Conservation (phyloP, 176 grass and related monocot species). For the Saccharum spontaneum region DNA sequence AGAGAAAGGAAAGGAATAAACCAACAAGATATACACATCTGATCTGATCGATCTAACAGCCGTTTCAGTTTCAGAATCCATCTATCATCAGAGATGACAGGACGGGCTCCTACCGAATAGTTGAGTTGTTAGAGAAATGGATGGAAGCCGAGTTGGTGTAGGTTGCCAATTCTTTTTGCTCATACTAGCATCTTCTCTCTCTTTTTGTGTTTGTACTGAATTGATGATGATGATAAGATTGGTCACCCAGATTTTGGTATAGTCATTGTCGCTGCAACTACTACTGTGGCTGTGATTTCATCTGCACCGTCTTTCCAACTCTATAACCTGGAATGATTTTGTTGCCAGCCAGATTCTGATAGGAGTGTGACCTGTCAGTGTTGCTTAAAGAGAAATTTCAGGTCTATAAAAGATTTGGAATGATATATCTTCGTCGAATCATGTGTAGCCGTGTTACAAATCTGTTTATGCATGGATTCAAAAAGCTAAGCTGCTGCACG, state of each 20-base stretch:
- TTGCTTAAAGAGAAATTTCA: neutral
- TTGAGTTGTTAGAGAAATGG: neutral
- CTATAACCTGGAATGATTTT: neutral
- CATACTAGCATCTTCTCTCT: neutral
- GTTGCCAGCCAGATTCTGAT: neutral
- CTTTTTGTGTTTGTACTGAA: neutral
- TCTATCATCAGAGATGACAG: neutral
- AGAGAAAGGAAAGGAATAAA: conserved; percentile 37
- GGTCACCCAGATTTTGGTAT: neutral
- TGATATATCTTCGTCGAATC: neutral
- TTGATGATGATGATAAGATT: neutral
- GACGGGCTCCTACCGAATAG: neutral
- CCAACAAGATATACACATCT: conserved; percentile 1
- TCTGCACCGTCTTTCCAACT: neutral
- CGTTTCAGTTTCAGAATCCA: neutral
- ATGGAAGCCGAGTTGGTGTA: neutral
- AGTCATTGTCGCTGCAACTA: neutral
- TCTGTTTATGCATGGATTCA: neutral
- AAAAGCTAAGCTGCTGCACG: neutral
- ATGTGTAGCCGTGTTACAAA: neutral
- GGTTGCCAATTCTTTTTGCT: neutral
- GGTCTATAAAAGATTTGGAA: neutral
- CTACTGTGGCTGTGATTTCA: neutral
- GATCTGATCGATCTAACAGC: neutral
- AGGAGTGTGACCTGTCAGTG: neutral